Base-by-base conservation (phyloP, 2,329 filamentous ascomycete species). In the Aspergillus neotritici region DNA sequence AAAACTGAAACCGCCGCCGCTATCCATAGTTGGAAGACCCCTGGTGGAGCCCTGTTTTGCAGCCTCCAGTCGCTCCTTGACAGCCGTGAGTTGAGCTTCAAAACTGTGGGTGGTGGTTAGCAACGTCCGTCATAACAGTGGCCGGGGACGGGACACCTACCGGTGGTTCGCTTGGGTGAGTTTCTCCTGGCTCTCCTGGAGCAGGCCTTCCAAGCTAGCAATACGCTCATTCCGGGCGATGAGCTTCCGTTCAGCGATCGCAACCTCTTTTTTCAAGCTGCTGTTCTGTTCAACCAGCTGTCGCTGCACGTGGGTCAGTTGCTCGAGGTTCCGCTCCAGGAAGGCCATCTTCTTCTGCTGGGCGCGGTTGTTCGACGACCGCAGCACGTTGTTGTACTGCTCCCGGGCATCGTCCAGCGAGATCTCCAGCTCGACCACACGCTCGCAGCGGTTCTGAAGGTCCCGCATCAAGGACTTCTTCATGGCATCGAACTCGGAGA, bases 311-410 rank as follows among this genome's bases (percentile, higher is more conserved):
- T 95, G 88, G 3, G 93, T 98, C 42, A 98, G 78, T 69, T 98
- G 93, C 72, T 98, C 93, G 32, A 98, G 81, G 65, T 98, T 98
- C 63, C 93, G 85, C 74, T 98, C 93, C 39, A 98, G 73, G 78
- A 98, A 98, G 12, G 93, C 94, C 87, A 98, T 97, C 80, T 98
- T 98, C 85, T 98, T 98, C 71, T 98, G 93, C 73, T 98, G 93
- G 16, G 93, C 91, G 47, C 93, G 86, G 75, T 94, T 97, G 76
- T 98, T 98, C 54, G 88, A 95, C 38, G 88, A 93, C 44, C 91
- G 84, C 46, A 98, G 79, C 48, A 98, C 93, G 59, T 95, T 96
- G 76, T 98, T 97, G 74, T 98, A 98, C 71, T 98, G 93, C 74
- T 98, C 93, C 43, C 93, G 82, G 1, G 93, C 96, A 74, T 96